Percentiles rank a stretch among this genome's conserved stretches.
These are phyloP conservation scores for Amylocarpus encephaloides DNA, from an alignment of 2,329 filamentous ascomycete genomes.

Conservation along the genomic window DNA sequence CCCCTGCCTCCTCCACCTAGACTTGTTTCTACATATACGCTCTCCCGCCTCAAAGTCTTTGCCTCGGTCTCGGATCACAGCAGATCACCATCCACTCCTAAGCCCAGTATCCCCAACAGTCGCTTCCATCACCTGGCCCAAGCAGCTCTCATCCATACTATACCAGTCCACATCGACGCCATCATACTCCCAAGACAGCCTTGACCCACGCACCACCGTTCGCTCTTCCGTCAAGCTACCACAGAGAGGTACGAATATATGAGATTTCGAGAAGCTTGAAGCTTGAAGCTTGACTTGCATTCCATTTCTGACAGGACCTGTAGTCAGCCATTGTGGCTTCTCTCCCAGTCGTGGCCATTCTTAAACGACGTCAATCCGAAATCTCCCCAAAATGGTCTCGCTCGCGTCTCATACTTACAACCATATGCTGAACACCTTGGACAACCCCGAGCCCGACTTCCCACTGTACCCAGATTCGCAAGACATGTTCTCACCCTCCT, in stretches of 20 bases:
- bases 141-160: background rate
- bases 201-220: background rate
- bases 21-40: conserved; percentile 21
- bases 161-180: conserved; percentile 1
- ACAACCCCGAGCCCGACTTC: conserved; percentile 33
- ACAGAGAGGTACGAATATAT: background rate
- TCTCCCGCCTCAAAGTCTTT: conserved; percentile 11
- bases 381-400: conserved; percentile 65
- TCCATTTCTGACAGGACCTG: background rate
- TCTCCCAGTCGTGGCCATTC: conserved; percentile 3
- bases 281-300: background rate
- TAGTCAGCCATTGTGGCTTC: background rate
- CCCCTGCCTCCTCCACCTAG: no score
- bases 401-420: conserved; percentile 81
- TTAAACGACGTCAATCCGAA: conserved; percentile 36
- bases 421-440: conserved; percentile 72
- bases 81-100: conserved; percentile 13
- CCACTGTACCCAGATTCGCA: conserved; percentile 42
- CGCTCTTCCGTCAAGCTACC: background rate
- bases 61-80: conserved; percentile 24
- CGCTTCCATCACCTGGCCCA: conserved; percentile 7
- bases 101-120: conserved; percentile 9
- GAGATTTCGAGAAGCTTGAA: background rate
- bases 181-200: background rate
- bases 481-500: conserved; percentile 36